Percentiles rank a stretch among this genome's conserved stretches.
Conservation (phyloP, 2,329 filamentous ascomycete genomes). For the Fusarium palustre region DNA sequence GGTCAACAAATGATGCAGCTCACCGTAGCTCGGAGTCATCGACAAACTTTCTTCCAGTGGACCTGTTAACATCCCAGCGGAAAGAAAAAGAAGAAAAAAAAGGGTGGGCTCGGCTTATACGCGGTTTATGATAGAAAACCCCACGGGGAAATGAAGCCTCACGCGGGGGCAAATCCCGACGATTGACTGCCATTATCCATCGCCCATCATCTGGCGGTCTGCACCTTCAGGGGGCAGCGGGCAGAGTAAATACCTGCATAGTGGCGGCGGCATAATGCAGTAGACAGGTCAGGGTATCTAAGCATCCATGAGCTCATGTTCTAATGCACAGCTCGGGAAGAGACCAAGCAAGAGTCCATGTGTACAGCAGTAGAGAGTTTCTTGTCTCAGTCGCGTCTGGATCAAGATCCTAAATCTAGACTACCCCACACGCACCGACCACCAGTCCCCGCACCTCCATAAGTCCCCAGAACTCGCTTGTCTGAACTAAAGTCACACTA, state of each 20-base stretch:
- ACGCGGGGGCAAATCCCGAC: conserved; percentile 23
- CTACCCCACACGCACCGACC: conserved; percentile 46
- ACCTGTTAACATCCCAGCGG: conserved; percentile 27
- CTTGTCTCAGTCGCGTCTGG: conserved; percentile 17
- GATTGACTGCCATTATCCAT: conserved; percentile 25
- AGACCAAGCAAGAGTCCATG: conserved; percentile 21
- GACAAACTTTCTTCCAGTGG: conserved; percentile 7
- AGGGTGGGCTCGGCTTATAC: conserved; percentile 39
- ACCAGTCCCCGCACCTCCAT: conserved; percentile 46
- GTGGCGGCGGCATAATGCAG: conserved; percentile 7
- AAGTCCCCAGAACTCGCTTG: conserved; percentile 31
- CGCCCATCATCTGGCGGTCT: conserved; percentile 24
- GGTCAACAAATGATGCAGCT: neutral
- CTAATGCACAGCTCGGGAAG: conserved; percentile 1
- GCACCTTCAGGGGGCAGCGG: conserved; percentile 21
- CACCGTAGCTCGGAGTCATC: conserved; percentile 14
- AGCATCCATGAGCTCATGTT: conserved; percentile 36
- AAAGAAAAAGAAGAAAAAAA: conserved; percentile 21
- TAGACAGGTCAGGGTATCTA: neutral
- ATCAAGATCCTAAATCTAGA: conserved; percentile 37
- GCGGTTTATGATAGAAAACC: conserved; percentile 19
- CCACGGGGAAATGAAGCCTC: conserved; percentile 40
- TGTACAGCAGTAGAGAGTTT: conserved; percentile 13
- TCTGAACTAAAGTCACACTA: conserved; percentile 17
- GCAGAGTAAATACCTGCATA: conserved; percentile 15